Conservation (phyloP, 768 basidiomycete species). For the Chalciporus piperatus region DNA sequence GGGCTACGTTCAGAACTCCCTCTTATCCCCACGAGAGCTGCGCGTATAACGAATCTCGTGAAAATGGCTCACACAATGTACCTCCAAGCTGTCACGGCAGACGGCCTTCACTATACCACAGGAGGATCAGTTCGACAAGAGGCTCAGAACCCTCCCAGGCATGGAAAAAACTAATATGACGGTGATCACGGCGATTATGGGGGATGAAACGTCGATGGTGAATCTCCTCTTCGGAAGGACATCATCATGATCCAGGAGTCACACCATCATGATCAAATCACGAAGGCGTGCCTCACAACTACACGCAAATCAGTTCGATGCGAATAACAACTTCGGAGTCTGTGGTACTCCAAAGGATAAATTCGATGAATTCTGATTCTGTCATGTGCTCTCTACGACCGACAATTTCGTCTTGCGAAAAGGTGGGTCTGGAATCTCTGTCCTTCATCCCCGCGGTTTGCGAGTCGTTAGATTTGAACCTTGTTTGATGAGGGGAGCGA, state of each 20-base stretch:
- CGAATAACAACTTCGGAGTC: conserved; percentile 1
- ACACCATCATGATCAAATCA: background rate
- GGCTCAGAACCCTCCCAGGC: background rate
- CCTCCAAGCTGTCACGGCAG: background rate
- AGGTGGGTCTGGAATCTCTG: conserved; percentile 9
- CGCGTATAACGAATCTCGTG: background rate
- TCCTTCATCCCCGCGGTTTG: background rate
- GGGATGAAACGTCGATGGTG: background rate
- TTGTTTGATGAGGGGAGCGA: background rate
- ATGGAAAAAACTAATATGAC: background rate
- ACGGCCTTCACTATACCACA: too few relatives aligned
- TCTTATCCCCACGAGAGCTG: background rate
- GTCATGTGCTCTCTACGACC: conserved; percentile 5
- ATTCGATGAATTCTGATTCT: background rate
- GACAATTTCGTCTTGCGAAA: conserved; percentile 13
- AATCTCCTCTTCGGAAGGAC: background rate
- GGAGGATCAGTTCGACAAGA: too few relatives aligned
- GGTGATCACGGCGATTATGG: conserved; percentile 29
- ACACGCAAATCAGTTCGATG: too few relatives aligned
- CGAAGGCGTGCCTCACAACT: background rate
- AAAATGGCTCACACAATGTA: too few relatives aligned
- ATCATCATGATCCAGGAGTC: background rate
- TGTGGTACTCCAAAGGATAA: conserved; percentile 7
- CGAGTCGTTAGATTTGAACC: background rate
- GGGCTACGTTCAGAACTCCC: background rate